Conservation (phyloP, 2,329 filamentous ascomycete species). For the Nemania abortiva region DNA sequence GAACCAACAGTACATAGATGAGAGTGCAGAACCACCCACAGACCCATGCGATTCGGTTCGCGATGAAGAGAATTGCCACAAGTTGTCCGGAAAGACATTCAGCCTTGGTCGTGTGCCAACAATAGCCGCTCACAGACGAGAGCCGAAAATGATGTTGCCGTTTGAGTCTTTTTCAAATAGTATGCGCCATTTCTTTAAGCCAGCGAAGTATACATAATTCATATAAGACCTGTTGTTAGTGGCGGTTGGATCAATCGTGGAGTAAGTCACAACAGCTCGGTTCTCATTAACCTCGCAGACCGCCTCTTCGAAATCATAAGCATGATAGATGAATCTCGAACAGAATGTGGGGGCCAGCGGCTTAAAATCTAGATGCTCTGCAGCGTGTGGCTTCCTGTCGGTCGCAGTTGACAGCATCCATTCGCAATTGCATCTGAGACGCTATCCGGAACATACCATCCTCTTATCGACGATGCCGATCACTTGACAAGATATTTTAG, state of each 20-base stretch:
- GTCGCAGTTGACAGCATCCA: constrained; percentile 54
- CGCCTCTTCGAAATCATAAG: constrained; percentile 71
- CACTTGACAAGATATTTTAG: constrained; percentile 63
- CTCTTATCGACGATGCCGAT: constrained; percentile 57
- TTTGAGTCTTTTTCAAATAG: constrained; percentile 57
- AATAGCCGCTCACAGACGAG: constrained; percentile 64
- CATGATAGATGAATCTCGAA: constrained; percentile 72
- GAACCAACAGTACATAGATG: constrained; percentile 51
- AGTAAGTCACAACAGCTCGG: constrained; percentile 67
- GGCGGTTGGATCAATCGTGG: constrained; percentile 56
- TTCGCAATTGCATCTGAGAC: constrained; percentile 54
- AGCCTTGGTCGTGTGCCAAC: constrained; percentile 51
- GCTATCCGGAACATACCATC: constrained; percentile 68
- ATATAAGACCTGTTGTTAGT: constrained; percentile 26
- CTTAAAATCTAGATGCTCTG: constrained; percentile 64
- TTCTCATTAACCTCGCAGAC: constrained; percentile 71
- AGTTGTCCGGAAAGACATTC: constrained; percentile 54
- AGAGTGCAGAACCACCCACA: constrained; percentile 51
- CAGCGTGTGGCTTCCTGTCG: constrained; percentile 28
- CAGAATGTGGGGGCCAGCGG: constrained; percentile 76
- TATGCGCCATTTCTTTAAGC: constrained; percentile 53
- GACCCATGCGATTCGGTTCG: constrained; percentile 58
- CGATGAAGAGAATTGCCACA: constrained; percentile 59
- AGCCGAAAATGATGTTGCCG: constrained; percentile 60
- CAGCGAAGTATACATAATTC: not conserved